These are phyloP conservation scores for Gentiana macrophylla DNA, from an alignment of 257 asterid species.

Conservation along the genomic window DNA sequence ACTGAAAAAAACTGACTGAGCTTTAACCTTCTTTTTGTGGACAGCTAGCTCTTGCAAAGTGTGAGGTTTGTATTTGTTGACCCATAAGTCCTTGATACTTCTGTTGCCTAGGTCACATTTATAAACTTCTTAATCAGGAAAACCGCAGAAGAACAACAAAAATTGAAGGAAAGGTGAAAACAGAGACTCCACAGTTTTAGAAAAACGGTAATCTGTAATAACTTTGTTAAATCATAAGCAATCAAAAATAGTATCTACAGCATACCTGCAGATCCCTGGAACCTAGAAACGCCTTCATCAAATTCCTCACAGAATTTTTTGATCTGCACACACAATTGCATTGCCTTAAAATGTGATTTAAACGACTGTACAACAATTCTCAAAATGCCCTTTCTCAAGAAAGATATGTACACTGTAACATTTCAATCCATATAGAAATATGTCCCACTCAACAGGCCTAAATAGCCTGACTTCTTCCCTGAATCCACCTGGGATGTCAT, in stretches of 20 bases:
- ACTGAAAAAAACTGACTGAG: constrained; percentile 1
- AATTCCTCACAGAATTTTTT: constrained; percentile 58
- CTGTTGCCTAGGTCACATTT: constrained; percentile 28
- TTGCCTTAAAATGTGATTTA: no score
- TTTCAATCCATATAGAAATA: no score
- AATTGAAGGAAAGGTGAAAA: background rate
- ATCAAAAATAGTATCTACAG: constrained; percentile 13
- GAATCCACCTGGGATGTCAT: no score
- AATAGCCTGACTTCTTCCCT: no score
- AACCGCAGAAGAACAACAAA: no score
- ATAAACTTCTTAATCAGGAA: constrained; percentile 5
- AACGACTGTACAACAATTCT: no score
- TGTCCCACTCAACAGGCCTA: no score
- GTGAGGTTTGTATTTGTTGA: constrained; percentile 57
- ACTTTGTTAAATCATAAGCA: constrained; percentile 2
- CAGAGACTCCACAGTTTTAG: background rate
- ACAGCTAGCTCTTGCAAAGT: constrained; percentile 77
- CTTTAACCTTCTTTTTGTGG: constrained; percentile 78
- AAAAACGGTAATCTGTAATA: no score
- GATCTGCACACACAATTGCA: constrained; percentile 35
- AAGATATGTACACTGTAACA: no score
- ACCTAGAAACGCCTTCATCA: constrained; percentile 49
- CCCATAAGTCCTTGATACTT: constrained; percentile 58
- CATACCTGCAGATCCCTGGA: constrained; percentile 92
- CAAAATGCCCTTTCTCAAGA: no score